These are phyloP conservation scores for Protomyces macrosporus DNA, from an alignment of 1,139 yeast genomes.

Conservation along the genomic window DNA sequence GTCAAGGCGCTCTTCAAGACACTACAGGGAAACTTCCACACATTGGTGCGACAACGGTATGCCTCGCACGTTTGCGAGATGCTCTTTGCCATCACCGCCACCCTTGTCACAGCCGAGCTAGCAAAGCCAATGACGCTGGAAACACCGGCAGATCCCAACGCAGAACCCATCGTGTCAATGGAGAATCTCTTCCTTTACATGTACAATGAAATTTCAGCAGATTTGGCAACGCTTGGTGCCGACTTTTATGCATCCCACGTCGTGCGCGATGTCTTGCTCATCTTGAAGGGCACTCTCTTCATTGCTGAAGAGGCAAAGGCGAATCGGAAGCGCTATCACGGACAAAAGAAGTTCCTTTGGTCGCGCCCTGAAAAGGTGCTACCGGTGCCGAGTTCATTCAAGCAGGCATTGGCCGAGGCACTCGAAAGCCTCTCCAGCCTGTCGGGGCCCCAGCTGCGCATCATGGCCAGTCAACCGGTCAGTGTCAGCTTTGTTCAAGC, in stretches of 20 bases:
- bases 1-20: slow-evolving; percentile 59
- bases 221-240: slow-evolving; percentile 7
- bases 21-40: slow-evolving; percentile 61
- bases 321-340: slow-evolving; percentile 15
- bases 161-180: slow-evolving; percentile 34
- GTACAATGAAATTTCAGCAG: slow-evolving; percentile 26
- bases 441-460: slow-evolving; percentile 13
- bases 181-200: slow-evolving; percentile 29
- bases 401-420: slow-evolving; percentile 1
- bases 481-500: slow-evolving; percentile 20
- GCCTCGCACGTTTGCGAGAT: slow-evolving; percentile 94
- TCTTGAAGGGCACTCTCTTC: slow-evolving; percentile 21
- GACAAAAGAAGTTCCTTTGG: slow-evolving; percentile 19
- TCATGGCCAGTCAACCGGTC: slow-evolving; percentile 11
- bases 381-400: slow-evolving; percentile 20
- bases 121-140: background rate
- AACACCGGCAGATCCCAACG: slow-evolving; percentile 41
- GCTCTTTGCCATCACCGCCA: slow-evolving; percentile 67
- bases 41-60: slow-evolving; percentile 80
- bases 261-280: slow-evolving; percentile 13
- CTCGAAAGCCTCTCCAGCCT: slow-evolving; percentile 3
- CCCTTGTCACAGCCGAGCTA: slow-evolving; percentile 52
- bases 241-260: slow-evolving; percentile 27
- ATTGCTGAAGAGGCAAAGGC: slow-evolving; percentile 22
- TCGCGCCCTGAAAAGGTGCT: slow-evolving; percentile 8